phyloP scores from a whole-genome alignment of 257 asterid species.

The Nemophila menziesii region DNA sequence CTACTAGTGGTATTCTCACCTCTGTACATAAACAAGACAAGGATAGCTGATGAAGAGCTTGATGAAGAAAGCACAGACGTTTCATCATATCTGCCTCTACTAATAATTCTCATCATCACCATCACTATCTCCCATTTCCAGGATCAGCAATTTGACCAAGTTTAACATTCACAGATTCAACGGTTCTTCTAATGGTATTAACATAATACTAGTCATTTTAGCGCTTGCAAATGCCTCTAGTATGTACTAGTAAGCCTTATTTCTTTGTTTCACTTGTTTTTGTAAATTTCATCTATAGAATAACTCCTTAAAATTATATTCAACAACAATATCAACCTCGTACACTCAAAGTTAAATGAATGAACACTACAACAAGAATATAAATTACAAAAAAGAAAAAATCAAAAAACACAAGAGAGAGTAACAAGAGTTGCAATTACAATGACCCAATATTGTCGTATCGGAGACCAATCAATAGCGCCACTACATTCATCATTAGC shows the following conservation, averaged over 20 bases:
- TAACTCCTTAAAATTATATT: not conserved
- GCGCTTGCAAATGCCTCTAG: too few relatives aligned
- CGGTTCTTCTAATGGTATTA: slow-evolving; percentile 40
- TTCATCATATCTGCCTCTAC: slow-evolving; percentile 23
- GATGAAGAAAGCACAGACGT: slow-evolving; percentile 19
- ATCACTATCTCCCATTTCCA: slow-evolving; percentile 19
- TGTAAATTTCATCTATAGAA: not conserved
- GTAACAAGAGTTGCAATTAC: slow-evolving; percentile 29
- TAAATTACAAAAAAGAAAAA: slow-evolving; percentile 3
- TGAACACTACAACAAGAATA: slow-evolving; percentile 1
- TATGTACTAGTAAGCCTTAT: too few relatives aligned
- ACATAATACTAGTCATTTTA: slow-evolving; percentile 25
- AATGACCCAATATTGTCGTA: slow-evolving; percentile 17
- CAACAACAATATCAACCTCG: slow-evolving; percentile 1
- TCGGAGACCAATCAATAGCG: slow-evolving; percentile 17
- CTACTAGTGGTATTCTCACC: slow-evolving; percentile 32
- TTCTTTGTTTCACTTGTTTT: not conserved
- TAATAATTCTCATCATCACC: slow-evolving; percentile 22
- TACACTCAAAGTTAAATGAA: slow-evolving; percentile 10
- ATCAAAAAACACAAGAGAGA: slow-evolving; percentile 22
- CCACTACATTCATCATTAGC: slow-evolving; percentile 52
- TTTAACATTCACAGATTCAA: slow-evolving; percentile 35
- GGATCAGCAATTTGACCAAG: slow-evolving; percentile 21
- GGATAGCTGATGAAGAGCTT: slow-evolving; percentile 15
- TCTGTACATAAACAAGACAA: slow-evolving; percentile 23